Base-by-base conservation (phyloP, 1,139 yeast genomes). In the Protomyces macrosporus region DNA sequence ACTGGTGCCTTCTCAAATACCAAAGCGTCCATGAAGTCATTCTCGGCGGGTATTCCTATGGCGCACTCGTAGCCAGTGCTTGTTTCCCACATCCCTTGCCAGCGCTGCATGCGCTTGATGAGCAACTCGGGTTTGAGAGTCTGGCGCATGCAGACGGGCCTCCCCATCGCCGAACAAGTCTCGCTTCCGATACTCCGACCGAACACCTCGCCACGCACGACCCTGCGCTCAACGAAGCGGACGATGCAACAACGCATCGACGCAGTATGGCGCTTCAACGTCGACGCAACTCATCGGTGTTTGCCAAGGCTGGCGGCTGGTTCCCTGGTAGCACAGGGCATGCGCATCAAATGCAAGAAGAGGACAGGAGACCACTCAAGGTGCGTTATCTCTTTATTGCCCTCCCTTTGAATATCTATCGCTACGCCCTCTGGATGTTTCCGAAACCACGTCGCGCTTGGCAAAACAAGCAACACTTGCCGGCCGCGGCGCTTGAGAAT, bases 41-140 rank as follows among this genome's bases (percentile, higher is more conserved):
- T n/a, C 40, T 58, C 12, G 62, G 55, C 16, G 62, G 62, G 12
- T 58, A 58, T 53, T 58, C 62, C 4, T 58, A 58, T 39, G 62
- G 62, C 45, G 62, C 62, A 7, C 62, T 58, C 50, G 56, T 58
- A 37, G 62, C 62, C 9, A 51, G 56, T 14, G 62, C 62, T 14
- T 58, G 62, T 39, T 55, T 51, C n/a, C 62, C 62, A 14, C 62
- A 58, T 35, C 30, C 48, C 1, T 16, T 42, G 30, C 48, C 48
- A 2, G 48, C 23, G 32, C 48, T 42, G 10, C 48, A 42, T 14
- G 48, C 23, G 9, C 23, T 42, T 23, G 48, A 42, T 14, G 48
- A 42, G n/a, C 30, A 3, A 2, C 30, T 16, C 4, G 48, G 48
- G 4, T 42, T 42, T 16, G 48, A 42, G 2, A 42, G 48, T 16